Base-by-base conservation (phyloP, 768 basidiomycete species). In the Thelephora ganbajun region DNA sequence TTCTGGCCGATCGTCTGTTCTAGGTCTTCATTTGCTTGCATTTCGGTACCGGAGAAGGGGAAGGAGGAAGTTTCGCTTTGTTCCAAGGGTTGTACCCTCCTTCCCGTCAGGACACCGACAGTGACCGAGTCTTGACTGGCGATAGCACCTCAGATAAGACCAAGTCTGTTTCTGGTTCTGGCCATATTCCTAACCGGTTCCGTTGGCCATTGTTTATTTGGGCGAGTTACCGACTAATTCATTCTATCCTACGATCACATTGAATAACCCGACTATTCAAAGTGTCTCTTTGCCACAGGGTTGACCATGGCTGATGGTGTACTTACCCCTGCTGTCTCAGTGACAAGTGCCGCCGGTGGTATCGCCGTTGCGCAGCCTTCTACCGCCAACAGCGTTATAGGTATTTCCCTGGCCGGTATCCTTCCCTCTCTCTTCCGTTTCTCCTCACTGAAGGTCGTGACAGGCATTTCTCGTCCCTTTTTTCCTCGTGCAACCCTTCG, bases 291-390 rank as follows among this genome's bases (percentile, higher is more conserved):
- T 49, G 81, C 77, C 30, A 81, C 80, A 37, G 71, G 74, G 12
- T 62, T 83, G 37, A 80, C 80, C 0, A 70, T 83, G 65, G 74
- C 79, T 0, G 81, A 84, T 51, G 81, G 82, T 33, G 63, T 80
- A 18, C 69, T 83, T 33, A 82, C 80, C 0, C 78, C 80, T 3
- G 79, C 81, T 5, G 80, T 83, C 5, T 79, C 78, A 0, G 76
- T 83, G 6, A 79, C 77, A 0, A 77, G 75, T 35, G 80, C 80
- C 3, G 78, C 83, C 2, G 73, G 66, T 13, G 81, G 83, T n/a
- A 78, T 84, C 50, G 77, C 69, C 0, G 73, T 82, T 12, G 79
- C 77, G 7, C 72, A 73, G 39, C 66, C 74, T 0, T 64, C 63
- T 2, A 41, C 39, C n/a, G n/a, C n/a, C 1, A 51, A 61, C 11